Conservation (phyloP, 371 early-diverging fungal species). For the Circinella umbellata region DNA sequence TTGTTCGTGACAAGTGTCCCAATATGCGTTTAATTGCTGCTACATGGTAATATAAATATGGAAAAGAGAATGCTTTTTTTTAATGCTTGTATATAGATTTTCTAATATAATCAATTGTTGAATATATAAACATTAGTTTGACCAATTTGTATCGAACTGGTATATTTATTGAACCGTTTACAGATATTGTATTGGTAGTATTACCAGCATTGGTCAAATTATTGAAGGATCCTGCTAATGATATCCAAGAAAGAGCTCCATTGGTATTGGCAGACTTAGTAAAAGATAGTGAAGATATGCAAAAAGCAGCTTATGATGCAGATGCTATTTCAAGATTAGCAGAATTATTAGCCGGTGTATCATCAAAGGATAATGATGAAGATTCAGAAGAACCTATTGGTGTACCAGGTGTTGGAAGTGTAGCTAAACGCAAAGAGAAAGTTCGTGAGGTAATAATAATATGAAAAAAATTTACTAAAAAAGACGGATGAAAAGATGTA, state of each 20-base stretch:
- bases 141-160: conserved; percentile 73
- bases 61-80: not conserved
- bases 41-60: conserved; percentile 57
- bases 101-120: not conserved
- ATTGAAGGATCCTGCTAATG: conserved; percentile 57
- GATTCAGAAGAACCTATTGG: conserved; percentile 37
- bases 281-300: conserved; percentile 76
- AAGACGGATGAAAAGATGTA: too few species aligned
- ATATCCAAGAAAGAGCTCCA: conserved; percentile 74
- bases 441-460: conserved; percentile 61
- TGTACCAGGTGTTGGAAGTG: conserved; percentile 51
- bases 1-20: conserved; percentile 66
- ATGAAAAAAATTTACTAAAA: not conserved
- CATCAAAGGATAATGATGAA: conserved; percentile 48
- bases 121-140: conserved; percentile 43
- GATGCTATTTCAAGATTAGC: conserved; percentile 77
- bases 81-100: too few species aligned
- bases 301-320: conserved; percentile 80
- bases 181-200: conserved; percentile 62
- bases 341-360: conserved; percentile 55
- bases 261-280: conserved; percentile 78
- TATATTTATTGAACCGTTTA: conserved; percentile 61
- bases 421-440: conserved; percentile 63
- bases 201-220: conserved; percentile 82
- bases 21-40: conserved; percentile 74